phyloP scores from a whole-genome alignment of 192 early-diverging fungal genomes.

The Diversispora epigaea region DNA sequence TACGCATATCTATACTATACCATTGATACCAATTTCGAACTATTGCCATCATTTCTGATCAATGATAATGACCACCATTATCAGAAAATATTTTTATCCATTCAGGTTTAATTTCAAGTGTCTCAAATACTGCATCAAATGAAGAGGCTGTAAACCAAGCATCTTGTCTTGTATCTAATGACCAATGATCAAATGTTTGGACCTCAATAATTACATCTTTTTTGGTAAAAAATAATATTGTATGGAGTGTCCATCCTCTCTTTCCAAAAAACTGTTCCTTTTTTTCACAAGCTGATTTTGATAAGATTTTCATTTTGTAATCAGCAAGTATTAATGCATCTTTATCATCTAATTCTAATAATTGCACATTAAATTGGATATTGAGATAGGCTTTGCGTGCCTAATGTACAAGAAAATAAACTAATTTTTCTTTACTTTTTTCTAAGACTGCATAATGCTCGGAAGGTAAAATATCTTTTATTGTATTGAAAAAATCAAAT shows the following conservation, averaged over 20 bases:
- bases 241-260: not conserved
- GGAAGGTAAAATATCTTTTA: not conserved
- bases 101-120: not conserved
- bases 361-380: not conserved
- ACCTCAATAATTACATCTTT: not conserved
- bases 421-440: not conserved
- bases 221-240: not conserved
- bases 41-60: not conserved
- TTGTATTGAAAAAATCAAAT: not conserved
- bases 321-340: not conserved
- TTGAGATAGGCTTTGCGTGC: not conserved
- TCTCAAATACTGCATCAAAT: not conserved
- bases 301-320: not conserved
- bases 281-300: not conserved
- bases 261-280: not conserved
- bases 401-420: not conserved
- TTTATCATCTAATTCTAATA: not conserved
- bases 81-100: slow-evolving; percentile 6
- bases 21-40: not conserved
- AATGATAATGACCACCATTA: not conserved
- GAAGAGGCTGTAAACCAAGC: not conserved
- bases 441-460: not conserved
- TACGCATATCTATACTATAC: not conserved
- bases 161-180: no score
- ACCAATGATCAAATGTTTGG: not conserved